phyloP scores from a whole-genome alignment of 208 protist genomes.

The Vickermania ingenoplastis region DNA sequence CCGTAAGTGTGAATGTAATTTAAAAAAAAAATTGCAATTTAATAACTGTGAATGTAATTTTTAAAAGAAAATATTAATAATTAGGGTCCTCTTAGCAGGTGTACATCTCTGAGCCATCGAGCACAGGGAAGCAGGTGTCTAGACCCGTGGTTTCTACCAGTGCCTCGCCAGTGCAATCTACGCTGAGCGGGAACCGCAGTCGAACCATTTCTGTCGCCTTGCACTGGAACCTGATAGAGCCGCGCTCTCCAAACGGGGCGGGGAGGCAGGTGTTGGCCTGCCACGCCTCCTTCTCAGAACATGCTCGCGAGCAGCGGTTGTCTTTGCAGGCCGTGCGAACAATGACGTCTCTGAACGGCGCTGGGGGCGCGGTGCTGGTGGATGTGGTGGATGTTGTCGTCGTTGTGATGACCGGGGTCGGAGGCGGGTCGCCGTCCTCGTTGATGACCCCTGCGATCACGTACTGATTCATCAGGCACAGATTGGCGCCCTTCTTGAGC shows the following conservation, averaged over 20 bases:
- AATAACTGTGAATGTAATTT: no score
- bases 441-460: conserved; percentile 26
- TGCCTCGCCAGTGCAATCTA: neutral
- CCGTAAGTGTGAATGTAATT: no score
- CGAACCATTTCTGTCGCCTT: neutral
- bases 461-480: conserved; percentile 69
- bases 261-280: neutral
- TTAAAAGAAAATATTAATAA: no score
- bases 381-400: neutral
- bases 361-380: neutral
- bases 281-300: conserved; percentile 1
- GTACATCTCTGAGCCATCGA: neutral
- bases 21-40: no score
- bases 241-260: neutral
- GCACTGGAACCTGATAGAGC: neutral
- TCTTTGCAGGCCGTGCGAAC: no score
- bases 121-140: neutral
- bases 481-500: conserved; percentile 72
- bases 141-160: neutral
- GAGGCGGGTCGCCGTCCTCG: neutral
- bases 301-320: no score
- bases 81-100: no score
- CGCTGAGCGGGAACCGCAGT: neutral
- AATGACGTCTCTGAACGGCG: no score
- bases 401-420: neutral